A percentile compares a stretch with the other conserved stretches of the same genome.
Evolutionary conservation across 2,329 filamentous ascomycete species (phyloP).

Genomic region (Calonectria crousiana): DNA sequence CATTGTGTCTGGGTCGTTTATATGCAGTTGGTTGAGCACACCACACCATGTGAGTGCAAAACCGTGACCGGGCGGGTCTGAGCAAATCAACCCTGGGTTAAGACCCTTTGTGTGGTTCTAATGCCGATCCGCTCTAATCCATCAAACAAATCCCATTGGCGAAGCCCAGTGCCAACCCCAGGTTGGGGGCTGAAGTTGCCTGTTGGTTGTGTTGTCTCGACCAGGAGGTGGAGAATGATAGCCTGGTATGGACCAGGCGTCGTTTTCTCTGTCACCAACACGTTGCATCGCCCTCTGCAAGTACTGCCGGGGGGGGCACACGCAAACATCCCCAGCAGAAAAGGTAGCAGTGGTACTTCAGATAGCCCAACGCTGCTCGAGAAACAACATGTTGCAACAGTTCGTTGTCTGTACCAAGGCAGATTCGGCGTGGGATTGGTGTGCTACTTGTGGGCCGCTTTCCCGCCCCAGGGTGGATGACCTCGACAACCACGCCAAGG

Average conservation of each 20-base stretch:
- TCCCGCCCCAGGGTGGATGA: background rate
- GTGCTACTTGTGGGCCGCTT: background rate
- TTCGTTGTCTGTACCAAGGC: background rate
- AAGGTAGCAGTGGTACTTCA: background rate
- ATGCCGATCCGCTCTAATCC: constrained; percentile 35
- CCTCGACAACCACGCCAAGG: background rate
- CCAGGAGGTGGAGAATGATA: constrained; percentile 24
- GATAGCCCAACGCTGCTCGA: background rate
- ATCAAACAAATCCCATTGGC: constrained; percentile 14
- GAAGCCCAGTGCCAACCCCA: constrained; percentile 12
- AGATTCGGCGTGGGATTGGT: background rate
- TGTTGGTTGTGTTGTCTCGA: constrained; percentile 37
- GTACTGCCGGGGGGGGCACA: background rate
- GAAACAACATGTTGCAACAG: background rate
- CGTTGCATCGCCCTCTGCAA: constrained; percentile 28
- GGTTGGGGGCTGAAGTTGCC: constrained; percentile 14
- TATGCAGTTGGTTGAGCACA: constrained; percentile 44
- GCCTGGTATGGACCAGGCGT: constrained; percentile 36
- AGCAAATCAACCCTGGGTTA: constrained; percentile 34
- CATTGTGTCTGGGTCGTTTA: constrained; percentile 14
- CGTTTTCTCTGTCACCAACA: constrained; percentile 38
- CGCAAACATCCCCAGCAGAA: background rate
- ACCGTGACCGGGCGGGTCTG: constrained; percentile 30
- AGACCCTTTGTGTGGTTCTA: constrained; percentile 32
- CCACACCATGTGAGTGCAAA: constrained; percentile 28